phyloP scores from a whole-genome alignment of 108 stramenopile species.

The Pelagomonas calceolata region DNA sequence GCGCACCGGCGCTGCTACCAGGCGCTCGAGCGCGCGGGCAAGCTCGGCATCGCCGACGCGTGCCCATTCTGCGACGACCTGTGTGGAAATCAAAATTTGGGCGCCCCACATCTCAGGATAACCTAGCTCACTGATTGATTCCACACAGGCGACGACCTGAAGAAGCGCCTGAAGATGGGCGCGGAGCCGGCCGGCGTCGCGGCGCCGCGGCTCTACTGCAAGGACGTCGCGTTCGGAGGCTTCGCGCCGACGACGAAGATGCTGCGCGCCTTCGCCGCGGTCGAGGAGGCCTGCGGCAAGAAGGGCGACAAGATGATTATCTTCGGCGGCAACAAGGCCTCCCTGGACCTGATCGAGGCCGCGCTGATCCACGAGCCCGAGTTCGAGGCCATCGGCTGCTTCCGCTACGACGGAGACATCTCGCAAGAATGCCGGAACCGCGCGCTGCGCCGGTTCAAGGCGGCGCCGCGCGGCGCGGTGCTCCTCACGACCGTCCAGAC shows the following conservation, averaged over 20 bases:
- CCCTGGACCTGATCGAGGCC: constrained; percentile 36
- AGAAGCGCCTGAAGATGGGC: no score
- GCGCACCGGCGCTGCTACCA: no score
- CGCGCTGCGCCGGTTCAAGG: constrained; percentile 33
- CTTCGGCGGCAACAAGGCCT: constrained; percentile 31
- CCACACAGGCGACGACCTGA: no score
- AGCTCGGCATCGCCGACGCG: no score
- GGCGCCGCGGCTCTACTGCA: no score
- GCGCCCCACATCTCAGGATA: no score
- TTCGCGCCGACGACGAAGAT: constrained; percentile 37
- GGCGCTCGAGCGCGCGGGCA: no score
- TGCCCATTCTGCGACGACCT: no score
- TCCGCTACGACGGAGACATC: constrained; percentile 40
- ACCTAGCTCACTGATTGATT: no score
- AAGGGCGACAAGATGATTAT: constrained; percentile 34
- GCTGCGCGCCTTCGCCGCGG: constrained; percentile 12
- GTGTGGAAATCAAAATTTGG: no score
- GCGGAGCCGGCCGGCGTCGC: no score
- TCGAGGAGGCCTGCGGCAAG: constrained; percentile 4
- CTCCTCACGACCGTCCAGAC: constrained; percentile 35
- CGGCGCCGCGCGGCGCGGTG: constrained; percentile 15
- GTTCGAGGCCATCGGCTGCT: constrained; percentile 17
- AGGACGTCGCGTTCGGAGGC: constrained; percentile 3
- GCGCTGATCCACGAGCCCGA: constrained; percentile 25
- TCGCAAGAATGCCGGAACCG: constrained; percentile 9